A percentile compares a stretch with the other conserved stretches of the same genome.
phyloP scores from a whole-genome alignment of 495 filamentous ascomycete species.

The Aspergillus carlsbadensis region DNA sequence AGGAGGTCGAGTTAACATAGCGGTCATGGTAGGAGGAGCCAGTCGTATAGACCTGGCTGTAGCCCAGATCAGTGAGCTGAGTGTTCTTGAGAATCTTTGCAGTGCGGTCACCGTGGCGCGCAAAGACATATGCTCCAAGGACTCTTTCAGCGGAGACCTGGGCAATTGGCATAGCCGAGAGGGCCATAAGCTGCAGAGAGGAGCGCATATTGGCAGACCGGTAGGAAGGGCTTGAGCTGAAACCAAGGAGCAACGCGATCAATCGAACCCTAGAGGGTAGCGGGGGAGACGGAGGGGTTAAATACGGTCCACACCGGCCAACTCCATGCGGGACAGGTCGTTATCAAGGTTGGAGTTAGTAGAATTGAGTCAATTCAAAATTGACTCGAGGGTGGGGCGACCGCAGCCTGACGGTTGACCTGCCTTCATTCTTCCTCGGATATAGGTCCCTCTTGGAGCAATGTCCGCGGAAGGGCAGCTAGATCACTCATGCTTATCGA shows the following conservation, averaged over 20 bases:
- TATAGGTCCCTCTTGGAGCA: neutral
- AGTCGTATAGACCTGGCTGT: constrained; percentile 57
- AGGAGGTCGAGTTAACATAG: constrained; percentile 53
- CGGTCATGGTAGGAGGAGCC: constrained; percentile 62
- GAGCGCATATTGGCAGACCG: constrained; percentile 26
- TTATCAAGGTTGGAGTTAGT: neutral
- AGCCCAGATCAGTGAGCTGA: constrained; percentile 59
- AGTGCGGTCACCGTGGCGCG: constrained; percentile 64
- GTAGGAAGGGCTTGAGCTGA: neutral
- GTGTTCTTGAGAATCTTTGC: constrained; percentile 53
- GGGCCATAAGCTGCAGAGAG: constrained; percentile 32
- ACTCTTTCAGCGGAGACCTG: constrained; percentile 57
- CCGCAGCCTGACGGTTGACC: neutral
- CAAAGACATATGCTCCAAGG: constrained; percentile 62
- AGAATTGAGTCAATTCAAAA: neutral
- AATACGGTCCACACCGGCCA: neutral
- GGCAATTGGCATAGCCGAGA: constrained; percentile 24
- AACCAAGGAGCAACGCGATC: neutral
- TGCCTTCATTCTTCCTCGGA: neutral
- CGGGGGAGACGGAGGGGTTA: neutral
- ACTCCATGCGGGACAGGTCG: neutral
- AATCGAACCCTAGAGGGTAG: neutral
- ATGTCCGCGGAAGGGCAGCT: neutral
- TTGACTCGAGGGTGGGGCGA: neutral
- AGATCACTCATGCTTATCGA: neutral